These are phyloP conservation scores for Podospora anserina DNA, from an alignment of 495 filamentous ascomycete genomes.

Conservation along the genomic window DNA sequence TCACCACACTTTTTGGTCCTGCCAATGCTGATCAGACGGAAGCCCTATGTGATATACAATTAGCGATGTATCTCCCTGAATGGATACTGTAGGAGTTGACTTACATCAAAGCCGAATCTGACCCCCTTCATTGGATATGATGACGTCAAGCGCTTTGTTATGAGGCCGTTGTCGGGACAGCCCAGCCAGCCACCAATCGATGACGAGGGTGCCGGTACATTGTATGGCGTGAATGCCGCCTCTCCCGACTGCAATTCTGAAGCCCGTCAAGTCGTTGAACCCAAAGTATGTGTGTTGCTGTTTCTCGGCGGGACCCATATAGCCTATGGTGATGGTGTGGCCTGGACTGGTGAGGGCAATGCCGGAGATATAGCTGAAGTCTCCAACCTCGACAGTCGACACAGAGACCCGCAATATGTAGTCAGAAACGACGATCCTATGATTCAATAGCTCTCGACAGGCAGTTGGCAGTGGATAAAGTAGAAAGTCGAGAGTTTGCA, in stretches of 20 bases:
- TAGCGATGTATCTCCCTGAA: neutral
- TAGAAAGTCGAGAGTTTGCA: too few species aligned
- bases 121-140: neutral
- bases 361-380: too few species aligned
- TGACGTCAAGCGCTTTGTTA: neutral
- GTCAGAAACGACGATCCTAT: too few species aligned
- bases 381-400: too few species aligned
- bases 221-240: neutral
- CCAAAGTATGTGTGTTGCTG: neutral
- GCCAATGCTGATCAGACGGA: neutral
- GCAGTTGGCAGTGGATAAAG: too few species aligned
- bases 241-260: neutral
- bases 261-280: neutral
- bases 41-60: neutral
- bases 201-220: neutral
- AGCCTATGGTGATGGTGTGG: neutral
- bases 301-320: neutral
- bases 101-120: neutral
- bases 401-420: too few species aligned
- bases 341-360: neutral
- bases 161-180: neutral
- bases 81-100: neutral
- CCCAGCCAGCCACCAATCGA: neutral
- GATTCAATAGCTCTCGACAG: too few species aligned
- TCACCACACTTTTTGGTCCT: neutral